Evolutionary conservation across 345 rosid genomes (phyloP).

Genomic region (Syzygium oleosum): DNA sequence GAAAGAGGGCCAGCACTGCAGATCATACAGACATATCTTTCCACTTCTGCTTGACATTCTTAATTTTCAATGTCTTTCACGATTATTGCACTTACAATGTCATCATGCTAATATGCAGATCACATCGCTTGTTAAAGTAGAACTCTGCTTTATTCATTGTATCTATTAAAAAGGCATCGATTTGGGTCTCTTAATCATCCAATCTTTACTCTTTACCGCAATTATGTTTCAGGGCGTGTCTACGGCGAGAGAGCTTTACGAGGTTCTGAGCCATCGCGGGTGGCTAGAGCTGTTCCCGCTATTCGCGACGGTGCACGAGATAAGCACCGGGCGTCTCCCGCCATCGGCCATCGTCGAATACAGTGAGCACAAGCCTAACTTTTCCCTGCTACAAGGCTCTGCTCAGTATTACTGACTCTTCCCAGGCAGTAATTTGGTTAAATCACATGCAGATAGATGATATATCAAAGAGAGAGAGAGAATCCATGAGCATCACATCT

Average conservation of each 20-base stretch:
- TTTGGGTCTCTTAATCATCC: background rate
- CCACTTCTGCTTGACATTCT: background rate
- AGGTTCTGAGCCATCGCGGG: slow-evolving; percentile 64
- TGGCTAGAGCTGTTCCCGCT: slow-evolving; percentile 86
- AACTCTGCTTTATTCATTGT: background rate
- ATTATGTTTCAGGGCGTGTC: slow-evolving; percentile 58
- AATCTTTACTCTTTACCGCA: background rate
- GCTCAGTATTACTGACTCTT: slow-evolving; percentile 15
- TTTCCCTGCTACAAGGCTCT: slow-evolving; percentile 22
- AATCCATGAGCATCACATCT: background rate
- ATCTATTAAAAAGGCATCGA: background rate
- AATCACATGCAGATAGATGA: background rate
- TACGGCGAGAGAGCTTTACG: slow-evolving; percentile 82
- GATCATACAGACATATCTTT: background rate
- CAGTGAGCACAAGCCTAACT: slow-evolving; percentile 51
- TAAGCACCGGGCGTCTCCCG: slow-evolving; percentile 58
- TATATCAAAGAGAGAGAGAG: background rate
- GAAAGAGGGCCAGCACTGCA: background rate
- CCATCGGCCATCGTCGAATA: slow-evolving; percentile 84
- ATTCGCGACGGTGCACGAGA: slow-evolving; percentile 74
- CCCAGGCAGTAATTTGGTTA: background rate
- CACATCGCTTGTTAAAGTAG: background rate
- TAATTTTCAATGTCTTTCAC: background rate
- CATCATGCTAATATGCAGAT: background rate
- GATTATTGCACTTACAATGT: background rate